Evolutionary conservation across 2,329 filamentous ascomycete genomes (phyloP).

Genomic region (Fusarium marasasianum): DNA sequence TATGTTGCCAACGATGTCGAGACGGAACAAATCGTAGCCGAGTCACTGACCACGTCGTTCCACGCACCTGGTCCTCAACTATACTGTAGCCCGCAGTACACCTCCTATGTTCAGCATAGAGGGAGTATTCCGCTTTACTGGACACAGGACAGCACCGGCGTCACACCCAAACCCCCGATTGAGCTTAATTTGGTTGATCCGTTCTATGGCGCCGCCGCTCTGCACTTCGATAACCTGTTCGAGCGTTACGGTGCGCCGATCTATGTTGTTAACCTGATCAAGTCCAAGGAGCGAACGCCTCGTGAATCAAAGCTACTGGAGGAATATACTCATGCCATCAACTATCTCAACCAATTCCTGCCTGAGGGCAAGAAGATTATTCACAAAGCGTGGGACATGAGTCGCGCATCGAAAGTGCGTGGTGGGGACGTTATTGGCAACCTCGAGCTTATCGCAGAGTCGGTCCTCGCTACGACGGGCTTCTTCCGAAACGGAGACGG

Average conservation of each 20-base stretch:
- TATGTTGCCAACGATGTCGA: conserved; percentile 99
- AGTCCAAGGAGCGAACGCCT: conserved; percentile 85
- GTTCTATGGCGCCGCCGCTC: conserved; percentile 90
- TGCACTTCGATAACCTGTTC: conserved; percentile 96
- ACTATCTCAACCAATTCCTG: conserved; percentile 94
- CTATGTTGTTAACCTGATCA: conserved; percentile 91
- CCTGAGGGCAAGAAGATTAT: conserved; percentile 86
- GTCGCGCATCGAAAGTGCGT: conserved; percentile 87
- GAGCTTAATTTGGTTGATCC: conserved; percentile 95
- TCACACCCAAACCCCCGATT: conserved; percentile 96
- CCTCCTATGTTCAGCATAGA: conserved; percentile 95
- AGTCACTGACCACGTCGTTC: conserved; percentile 93
- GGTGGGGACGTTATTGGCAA: conserved; percentile 95
- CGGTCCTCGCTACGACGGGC: conserved; percentile 84
- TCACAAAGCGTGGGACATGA: conserved; percentile 99
- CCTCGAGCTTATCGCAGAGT: conserved; percentile 87
- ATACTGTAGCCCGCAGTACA: conserved; percentile 90
- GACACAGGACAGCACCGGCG: conserved; percentile 95
- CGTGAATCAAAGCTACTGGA: conserved; percentile 89
- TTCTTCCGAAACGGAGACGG: conserved; percentile 95
- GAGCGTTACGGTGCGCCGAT: conserved; percentile 91
- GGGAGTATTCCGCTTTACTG: conserved; percentile 97
- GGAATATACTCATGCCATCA: conserved; percentile 87
- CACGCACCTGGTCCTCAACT: conserved; percentile 87
- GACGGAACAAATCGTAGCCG: conserved; percentile 97